phyloP scores from a whole-genome alignment of 2,329 filamentous ascomycete genomes.

The Colletotrichum neosansevieriae region DNA sequence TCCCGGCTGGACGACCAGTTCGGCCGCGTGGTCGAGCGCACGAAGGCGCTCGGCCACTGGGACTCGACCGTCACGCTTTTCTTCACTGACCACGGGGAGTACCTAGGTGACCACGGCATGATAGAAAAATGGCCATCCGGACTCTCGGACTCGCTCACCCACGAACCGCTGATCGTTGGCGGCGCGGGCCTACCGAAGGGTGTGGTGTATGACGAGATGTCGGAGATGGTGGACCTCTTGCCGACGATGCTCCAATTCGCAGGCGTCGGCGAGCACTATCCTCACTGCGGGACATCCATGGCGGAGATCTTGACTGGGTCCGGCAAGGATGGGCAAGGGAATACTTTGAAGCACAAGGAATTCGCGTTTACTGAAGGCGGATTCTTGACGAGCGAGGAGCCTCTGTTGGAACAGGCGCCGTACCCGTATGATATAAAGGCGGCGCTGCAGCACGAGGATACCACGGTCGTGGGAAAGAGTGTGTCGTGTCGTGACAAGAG shows the following conservation, averaged over 20 bases:
- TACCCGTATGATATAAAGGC: slow-evolving; percentile 62
- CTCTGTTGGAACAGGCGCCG: slow-evolving; percentile 55
- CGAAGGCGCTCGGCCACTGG: slow-evolving; percentile 52
- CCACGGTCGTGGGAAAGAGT: slow-evolving; percentile 56
- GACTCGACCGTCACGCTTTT: slow-evolving; percentile 57
- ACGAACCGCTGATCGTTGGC: slow-evolving; percentile 58
- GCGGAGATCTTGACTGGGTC: slow-evolving; percentile 17
- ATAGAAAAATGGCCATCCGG: slow-evolving; percentile 63
- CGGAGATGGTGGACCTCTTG: slow-evolving; percentile 60
- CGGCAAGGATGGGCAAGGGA: slow-evolving; percentile 11
- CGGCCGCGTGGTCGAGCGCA: slow-evolving; percentile 51
- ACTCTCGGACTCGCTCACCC: slow-evolving; percentile 55
- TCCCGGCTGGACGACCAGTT: slow-evolving; percentile 60
- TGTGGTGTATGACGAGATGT: slow-evolving; percentile 49
- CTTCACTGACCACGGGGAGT: slow-evolving; percentile 60
- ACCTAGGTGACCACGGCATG: slow-evolving; percentile 59
- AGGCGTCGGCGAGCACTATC: slow-evolving; percentile 52
- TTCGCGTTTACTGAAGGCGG: slow-evolving; percentile 59
- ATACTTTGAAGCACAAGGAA: slow-evolving; percentile 49
- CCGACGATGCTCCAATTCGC: slow-evolving; percentile 57
- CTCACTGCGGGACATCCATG: slow-evolving; percentile 46
- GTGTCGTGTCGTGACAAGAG: slow-evolving; percentile 51
- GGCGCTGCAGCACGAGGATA: slow-evolving; percentile 58
- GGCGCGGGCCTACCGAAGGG: slow-evolving; percentile 54
- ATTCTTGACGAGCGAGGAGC: slow-evolving; percentile 58